A percentile compares a stretch with the other conserved stretches of the same genome.
phyloP scores from a whole-genome alignment of 148 eudicot species.

The Amaranthus palmeri region DNA sequence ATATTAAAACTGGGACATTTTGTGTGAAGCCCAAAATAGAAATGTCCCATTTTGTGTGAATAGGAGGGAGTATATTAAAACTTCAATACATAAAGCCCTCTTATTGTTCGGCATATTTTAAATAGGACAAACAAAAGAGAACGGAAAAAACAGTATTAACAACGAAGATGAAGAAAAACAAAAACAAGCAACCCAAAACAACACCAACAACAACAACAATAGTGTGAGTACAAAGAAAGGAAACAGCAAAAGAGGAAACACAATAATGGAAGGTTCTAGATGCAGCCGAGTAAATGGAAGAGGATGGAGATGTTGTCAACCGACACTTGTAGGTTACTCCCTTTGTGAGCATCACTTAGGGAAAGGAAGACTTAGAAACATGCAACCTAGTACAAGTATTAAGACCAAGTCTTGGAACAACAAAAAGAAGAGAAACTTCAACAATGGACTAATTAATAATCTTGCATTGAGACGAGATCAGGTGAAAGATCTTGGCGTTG shows the following conservation, averaged over 20 bases:
- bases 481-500: conserved; percentile 39
- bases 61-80: no score
- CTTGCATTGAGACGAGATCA: no score
- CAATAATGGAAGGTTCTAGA: conserved; percentile 77
- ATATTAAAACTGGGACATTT: no score
- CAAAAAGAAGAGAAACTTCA: not conserved
- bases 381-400: conserved; percentile 15
- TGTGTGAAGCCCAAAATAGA: no score
- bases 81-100: no score
- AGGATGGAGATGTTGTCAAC: conserved; percentile 89
- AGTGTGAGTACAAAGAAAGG: conserved; percentile 11
- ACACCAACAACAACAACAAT: not conserved
- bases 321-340: conserved; percentile 77
- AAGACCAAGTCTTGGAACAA: not conserved
- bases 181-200: not conserved
- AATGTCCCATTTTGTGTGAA: no score
- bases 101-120: no score
- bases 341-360: conserved; percentile 85
- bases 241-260: conserved; percentile 42
- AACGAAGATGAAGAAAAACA: conserved; percentile 24
- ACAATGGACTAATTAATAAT: not conserved
- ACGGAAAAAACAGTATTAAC: not conserved
- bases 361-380: conserved; percentile 67
- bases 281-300: conserved; percentile 87
- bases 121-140: no score